Conservation (phyloP, 192 early-diverging fungal species). For the Allomyces arbusculus region DNA sequence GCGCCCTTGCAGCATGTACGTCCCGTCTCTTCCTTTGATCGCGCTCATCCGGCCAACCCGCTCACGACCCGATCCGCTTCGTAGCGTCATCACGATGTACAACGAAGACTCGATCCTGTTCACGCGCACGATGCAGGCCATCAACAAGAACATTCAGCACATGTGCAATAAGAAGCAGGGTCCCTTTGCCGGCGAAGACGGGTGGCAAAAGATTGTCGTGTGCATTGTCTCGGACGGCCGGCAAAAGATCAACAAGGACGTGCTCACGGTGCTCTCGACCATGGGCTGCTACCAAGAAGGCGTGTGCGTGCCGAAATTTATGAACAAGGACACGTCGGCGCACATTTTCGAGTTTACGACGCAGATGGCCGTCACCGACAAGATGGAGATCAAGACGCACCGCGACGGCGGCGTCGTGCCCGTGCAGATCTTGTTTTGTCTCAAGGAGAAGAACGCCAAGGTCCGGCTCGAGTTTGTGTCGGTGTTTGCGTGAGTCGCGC, state of each 20-base stretch:
- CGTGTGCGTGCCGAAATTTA: conserved; percentile 38
- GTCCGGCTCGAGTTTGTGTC: conserved; percentile 79
- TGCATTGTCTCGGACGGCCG: conserved; percentile 61
- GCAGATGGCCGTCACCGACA: conserved; percentile 30
- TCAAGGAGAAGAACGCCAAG: conserved; percentile 81
- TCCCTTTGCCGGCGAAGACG: conserved; percentile 41
- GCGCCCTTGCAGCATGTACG: too few relatives aligned
- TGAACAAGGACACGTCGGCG: conserved; percentile 35
- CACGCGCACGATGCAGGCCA: conserved; percentile 64
- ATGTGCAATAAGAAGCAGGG: conserved; percentile 43
- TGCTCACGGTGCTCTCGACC: conserved; percentile 40
- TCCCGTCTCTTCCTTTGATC: too few relatives aligned
- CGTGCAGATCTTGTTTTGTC: conserved; percentile 54
- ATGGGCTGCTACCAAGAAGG: conserved; percentile 65
- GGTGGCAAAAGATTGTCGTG: conserved; percentile 63
- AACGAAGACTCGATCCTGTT: conserved; percentile 80
- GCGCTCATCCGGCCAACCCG: too few relatives aligned
- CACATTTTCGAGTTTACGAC: conserved; percentile 47
- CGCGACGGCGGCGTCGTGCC: conserved; percentile 32
- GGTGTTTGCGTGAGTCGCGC: too few relatives aligned
- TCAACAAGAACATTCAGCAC: conserved; percentile 72
- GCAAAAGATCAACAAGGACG: conserved; percentile 38
- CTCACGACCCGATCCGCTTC: conserved; percentile 1
- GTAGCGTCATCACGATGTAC: conserved; percentile 87
- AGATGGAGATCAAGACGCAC: conserved; percentile 22